Evolutionary conservation across 768 basidiomycete genomes (phyloP).

Genomic region (Tricholoma flavovirens): DNA sequence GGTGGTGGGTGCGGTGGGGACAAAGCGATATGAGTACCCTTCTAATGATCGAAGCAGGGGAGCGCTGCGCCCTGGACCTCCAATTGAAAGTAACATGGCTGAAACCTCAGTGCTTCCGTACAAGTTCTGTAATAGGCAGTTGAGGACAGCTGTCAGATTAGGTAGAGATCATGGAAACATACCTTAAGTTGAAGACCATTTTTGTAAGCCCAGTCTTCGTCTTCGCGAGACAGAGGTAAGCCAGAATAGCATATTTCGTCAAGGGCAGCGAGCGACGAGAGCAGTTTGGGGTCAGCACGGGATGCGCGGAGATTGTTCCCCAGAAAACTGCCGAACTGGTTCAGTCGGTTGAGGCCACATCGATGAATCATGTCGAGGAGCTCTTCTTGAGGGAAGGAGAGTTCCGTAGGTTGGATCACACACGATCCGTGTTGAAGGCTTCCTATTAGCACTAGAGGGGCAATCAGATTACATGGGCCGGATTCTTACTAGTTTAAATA

Average conservation of each 20-base stretch:
- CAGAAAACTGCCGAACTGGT: constrained; percentile 71
- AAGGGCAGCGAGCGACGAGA: constrained; percentile 48
- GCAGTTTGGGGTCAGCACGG: constrained; percentile 48
- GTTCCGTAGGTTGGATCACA: constrained; percentile 62
- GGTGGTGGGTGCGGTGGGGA: constrained; percentile 42
- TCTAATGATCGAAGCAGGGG: constrained; percentile 53
- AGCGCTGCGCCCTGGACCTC: constrained; percentile 45
- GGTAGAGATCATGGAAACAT: constrained; percentile 22
- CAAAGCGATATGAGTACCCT: constrained; percentile 62
- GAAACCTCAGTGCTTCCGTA: constrained; percentile 83
- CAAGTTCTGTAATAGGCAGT: constrained; percentile 47
- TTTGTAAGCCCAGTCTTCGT: constrained; percentile 64
- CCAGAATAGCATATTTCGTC: constrained; percentile 66
- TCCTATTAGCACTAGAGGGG: constrained; percentile 58
- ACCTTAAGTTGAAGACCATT: constrained; percentile 63
- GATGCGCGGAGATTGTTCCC: constrained; percentile 43
- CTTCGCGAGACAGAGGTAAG: constrained; percentile 59
- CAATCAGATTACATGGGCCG: constrained; percentile 16
- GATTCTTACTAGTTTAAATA: constrained; percentile 14
- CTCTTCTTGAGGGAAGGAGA: constrained; percentile 63
- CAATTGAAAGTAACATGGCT: constrained; percentile 58
- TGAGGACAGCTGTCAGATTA: constrained; percentile 14
- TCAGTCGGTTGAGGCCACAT: constrained; percentile 67
- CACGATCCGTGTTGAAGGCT: constrained; percentile 68
- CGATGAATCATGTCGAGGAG: constrained; percentile 64